Percentiles rank a stretch among this genome's conserved stretches.
Evolutionary conservation across 495 filamentous ascomycete species (phyloP).

Genomic region (Neurospora sp.): DNA sequence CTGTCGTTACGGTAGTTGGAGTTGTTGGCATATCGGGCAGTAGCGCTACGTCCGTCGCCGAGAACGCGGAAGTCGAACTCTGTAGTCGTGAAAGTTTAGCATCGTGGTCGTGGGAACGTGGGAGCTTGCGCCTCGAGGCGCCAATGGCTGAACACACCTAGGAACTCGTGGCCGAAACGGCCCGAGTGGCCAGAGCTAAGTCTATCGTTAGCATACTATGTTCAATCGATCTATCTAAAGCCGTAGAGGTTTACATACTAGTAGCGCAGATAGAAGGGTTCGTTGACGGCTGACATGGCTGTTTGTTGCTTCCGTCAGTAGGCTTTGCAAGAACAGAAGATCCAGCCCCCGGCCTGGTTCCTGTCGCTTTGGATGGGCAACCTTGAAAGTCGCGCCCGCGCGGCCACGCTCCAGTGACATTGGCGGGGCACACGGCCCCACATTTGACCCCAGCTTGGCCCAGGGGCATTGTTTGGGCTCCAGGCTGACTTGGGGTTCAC

Average conservation of each 20-base stretch:
- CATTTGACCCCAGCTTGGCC: neutral
- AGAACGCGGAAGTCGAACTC: conserved; percentile 96
- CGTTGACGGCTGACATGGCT: conserved; percentile 34
- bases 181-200: conserved; percentile 91
- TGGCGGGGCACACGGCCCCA: conserved; percentile 18
- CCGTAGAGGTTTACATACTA: conserved; percentile 52
- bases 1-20: conserved; percentile 99
- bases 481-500: neutral
- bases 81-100: conserved; percentile 25
- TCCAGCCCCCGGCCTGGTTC: neutral
- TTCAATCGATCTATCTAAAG: neutral
- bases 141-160: conserved; percentile 50
- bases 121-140: neutral
- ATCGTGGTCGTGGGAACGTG: neutral
- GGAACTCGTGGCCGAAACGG: conserved; percentile 96
- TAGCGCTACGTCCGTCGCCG: conserved; percentile 88
- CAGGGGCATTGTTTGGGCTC: neutral
- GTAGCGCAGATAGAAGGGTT: conserved; percentile 94
- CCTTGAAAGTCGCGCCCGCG: conserved; percentile 7
- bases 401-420: conserved; percentile 1
- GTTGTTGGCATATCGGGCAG: conserved; percentile 97
- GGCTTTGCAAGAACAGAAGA: neutral
- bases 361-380: conserved; percentile 7
- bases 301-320: conserved; percentile 4
- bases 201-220: conserved; percentile 16